Conservation (phyloP, 495 filamentous ascomycete genomes). For the Penicillium cataractarum region DNA sequence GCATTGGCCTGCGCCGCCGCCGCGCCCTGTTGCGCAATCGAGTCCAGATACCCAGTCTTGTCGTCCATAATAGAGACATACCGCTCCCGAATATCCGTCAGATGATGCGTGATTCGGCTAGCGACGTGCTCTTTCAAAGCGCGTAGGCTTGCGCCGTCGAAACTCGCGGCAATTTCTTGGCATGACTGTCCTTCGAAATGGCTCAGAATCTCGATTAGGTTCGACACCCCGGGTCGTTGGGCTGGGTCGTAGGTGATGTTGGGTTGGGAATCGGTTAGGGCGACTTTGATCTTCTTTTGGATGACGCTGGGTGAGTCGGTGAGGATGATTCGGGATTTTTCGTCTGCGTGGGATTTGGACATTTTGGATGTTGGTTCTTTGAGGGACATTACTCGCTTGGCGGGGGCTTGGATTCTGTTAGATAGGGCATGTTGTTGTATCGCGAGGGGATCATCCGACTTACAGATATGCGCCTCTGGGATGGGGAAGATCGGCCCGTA, state of each 20-base stretch:
- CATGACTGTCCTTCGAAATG: conserved; percentile 60
- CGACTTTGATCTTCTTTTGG: conserved; percentile 63
- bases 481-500: conserved; percentile 65
- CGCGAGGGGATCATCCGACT: too few species aligned
- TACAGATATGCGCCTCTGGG: conserved; percentile 80
- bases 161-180: conserved; percentile 58
- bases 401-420: conserved; percentile 55
- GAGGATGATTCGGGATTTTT: conserved; percentile 77
- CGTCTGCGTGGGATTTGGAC: conserved; percentile 81
- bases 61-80: conserved; percentile 58
- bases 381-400: conserved; percentile 88
- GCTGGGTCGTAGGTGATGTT: conserved; percentile 71
- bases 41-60: conserved; percentile 56
- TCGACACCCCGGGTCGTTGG: conserved; percentile 78
- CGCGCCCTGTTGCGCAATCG: conserved; percentile 62
- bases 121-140: conserved; percentile 69
- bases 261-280: conserved; percentile 74
- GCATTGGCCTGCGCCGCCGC: conserved; percentile 65
- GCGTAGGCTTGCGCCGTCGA: conserved; percentile 54
- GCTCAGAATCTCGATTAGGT: conserved; percentile 76
- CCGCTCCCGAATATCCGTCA: conserved; percentile 62
- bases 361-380: conserved; percentile 77
- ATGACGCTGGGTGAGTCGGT: conserved; percentile 69
- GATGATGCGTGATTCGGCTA: conserved; percentile 52
- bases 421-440: background rate